These are phyloP conservation scores for Trichoderma sp. DNA, from an alignment of 2,329 filamentous ascomycete species.

Conservation along the genomic window DNA sequence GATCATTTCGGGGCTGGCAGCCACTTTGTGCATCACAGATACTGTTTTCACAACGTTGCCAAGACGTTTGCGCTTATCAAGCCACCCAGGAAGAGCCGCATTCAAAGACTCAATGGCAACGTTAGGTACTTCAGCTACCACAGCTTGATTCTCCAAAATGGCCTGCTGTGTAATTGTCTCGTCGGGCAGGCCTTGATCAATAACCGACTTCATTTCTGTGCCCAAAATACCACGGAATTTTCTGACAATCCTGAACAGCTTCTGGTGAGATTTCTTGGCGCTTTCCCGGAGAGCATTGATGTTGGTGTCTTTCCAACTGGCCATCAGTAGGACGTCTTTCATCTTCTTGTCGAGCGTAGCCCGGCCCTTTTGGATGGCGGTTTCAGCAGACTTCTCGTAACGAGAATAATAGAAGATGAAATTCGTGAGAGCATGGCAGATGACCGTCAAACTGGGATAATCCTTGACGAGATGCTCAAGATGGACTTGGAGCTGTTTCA, in stretches of 20 bases:
- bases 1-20: conserved; percentile 54
- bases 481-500: conserved; percentile 68
- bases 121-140: conserved; percentile 26
- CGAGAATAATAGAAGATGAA: conserved; percentile 76
- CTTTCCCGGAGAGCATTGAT: conserved; percentile 88
- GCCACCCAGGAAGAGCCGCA: conserved; percentile 43
- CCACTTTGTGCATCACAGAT: conserved; percentile 72
- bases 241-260: conserved; percentile 86
- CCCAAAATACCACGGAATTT: conserved; percentile 84
- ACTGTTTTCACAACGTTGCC: conserved; percentile 71
- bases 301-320: conserved; percentile 98
- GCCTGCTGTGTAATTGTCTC: conserved; percentile 38
- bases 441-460: conserved; percentile 58
- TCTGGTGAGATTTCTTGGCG: conserved; percentile 85
- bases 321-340: conserved; percentile 88
- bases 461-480: conserved; percentile 64
- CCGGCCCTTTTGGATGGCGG: conserved; percentile 69
- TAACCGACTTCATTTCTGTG: conserved; percentile 71
- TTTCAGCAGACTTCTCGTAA: conserved; percentile 68
- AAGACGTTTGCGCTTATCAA: conserved; percentile 64
- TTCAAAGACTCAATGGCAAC: conserved; percentile 34
- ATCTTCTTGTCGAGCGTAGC: conserved; percentile 84
- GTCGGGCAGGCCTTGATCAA: conserved; percentile 64
- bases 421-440: conserved; percentile 71
- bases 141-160: conserved; percentile 3